A percentile compares a stretch with the other conserved stretches of the same genome.
phyloP scores from a whole-genome alignment of 2,329 filamentous ascomycete species.

The Escovopsis weberi region DNA sequence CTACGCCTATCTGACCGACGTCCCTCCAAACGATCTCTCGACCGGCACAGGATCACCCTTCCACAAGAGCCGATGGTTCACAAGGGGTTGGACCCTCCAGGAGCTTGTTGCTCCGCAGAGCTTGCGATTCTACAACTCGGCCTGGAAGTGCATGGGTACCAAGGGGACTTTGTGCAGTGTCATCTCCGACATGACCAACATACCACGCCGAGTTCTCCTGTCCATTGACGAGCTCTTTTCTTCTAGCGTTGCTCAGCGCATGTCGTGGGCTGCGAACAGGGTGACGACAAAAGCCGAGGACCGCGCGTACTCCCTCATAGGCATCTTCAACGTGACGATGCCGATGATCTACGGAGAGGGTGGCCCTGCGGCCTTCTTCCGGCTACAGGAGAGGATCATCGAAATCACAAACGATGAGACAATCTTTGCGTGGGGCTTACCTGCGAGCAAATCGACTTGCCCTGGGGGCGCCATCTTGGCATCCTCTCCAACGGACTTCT shows the following conservation, averaged over 20 bases:
- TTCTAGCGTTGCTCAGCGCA: constrained; percentile 8
- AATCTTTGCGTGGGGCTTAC: constrained; percentile 10
- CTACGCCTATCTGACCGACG: constrained; percentile 2
- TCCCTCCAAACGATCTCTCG: background rate
- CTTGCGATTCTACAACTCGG: constrained; percentile 15
- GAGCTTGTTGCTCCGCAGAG: constrained; percentile 41
- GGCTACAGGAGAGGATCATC: constrained; percentile 13
- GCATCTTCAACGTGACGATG: constrained; percentile 14
- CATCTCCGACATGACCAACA: constrained; percentile 11
- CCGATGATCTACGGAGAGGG: constrained; percentile 15
- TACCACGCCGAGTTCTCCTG: constrained; percentile 1
- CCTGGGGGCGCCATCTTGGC: too few relatives aligned
- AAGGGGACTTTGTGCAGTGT: constrained; percentile 7
- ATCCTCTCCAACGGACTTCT: too few relatives aligned
- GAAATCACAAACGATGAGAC: constrained; percentile 9
- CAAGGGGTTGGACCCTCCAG: constrained; percentile 45
- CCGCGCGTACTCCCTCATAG: constrained; percentile 13
- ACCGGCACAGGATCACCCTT: background rate
- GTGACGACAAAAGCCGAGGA: constrained; percentile 12
- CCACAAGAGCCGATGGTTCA: constrained; percentile 17
- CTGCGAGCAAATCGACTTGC: too few relatives aligned
- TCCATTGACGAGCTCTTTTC: background rate
- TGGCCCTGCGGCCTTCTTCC: constrained; percentile 7
- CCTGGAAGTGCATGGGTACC: constrained; percentile 15
- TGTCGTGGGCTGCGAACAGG: constrained; percentile 11